Percentiles rank a stretch among this genome's conserved stretches.
These are phyloP conservation scores for Tricholoma sp. DNA, from an alignment of 768 basidiomycete species.

Conservation along the genomic window DNA sequence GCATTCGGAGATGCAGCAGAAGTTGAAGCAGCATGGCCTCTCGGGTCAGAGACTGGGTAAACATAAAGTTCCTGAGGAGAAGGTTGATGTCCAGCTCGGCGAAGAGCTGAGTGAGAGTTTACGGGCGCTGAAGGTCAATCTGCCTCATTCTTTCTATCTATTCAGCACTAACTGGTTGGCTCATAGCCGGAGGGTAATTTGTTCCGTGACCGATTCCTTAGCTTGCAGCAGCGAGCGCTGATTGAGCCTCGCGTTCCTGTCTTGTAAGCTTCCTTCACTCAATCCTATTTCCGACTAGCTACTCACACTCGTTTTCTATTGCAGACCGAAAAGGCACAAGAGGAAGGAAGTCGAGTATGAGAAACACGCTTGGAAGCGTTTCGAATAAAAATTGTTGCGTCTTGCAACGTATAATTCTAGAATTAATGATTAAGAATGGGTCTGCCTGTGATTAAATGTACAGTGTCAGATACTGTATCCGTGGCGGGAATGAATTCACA, in stretches of 20 bases:
- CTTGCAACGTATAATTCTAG: neutral
- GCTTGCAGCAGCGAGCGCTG: conserved; percentile 81
- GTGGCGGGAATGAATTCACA: too few relatives aligned
- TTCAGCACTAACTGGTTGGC: neutral
- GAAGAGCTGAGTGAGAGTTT: conserved; percentile 86
- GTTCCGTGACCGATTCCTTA: conserved; percentile 84
- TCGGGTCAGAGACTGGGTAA: conserved; percentile 76
- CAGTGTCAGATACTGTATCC: too few relatives aligned
- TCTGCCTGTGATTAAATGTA: too few relatives aligned
- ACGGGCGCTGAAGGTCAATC: conserved; percentile 72
- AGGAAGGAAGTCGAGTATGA: conserved; percentile 61
- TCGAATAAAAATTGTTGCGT: conserved; percentile 33
- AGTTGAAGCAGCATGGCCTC: conserved; percentile 53
- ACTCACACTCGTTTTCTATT: neutral
- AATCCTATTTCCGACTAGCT: neutral
- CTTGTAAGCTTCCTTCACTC: conserved; percentile 42
- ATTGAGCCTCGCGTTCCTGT: conserved; percentile 83
- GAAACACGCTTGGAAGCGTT: conserved; percentile 76
- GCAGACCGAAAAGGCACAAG: conserved; percentile 49
- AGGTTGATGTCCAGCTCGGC: conserved; percentile 82
- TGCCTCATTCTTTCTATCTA: neutral
- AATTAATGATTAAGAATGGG: too few relatives aligned
- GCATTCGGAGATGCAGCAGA: conserved; percentile 40
- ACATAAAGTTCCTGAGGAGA: conserved; percentile 62
- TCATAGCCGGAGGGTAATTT: conserved; percentile 87